These are phyloP conservation scores for Alternaria burnsii DNA, from an alignment of 2,329 filamentous ascomycete species.

Conservation along the genomic window DNA sequence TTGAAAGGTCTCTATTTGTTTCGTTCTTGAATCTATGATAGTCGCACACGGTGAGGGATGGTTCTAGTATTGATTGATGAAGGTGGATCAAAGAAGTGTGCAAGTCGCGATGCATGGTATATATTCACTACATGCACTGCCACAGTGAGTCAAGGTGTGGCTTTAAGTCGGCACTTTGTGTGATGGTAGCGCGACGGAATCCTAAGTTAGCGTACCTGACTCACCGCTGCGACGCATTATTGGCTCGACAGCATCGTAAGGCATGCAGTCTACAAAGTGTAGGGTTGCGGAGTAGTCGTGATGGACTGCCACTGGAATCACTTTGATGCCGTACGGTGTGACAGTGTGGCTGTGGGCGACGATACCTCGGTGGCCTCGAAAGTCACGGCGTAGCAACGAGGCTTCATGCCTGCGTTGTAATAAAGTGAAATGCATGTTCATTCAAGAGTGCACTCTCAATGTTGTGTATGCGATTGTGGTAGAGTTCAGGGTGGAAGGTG, in stretches of 20 bases:
- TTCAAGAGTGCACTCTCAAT: background rate
- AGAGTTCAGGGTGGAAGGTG: background rate
- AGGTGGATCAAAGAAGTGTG: background rate
- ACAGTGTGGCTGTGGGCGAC: background rate
- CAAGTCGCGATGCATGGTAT: background rate
- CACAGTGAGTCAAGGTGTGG: slow-evolving; percentile 8
- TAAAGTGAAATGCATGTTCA: background rate
- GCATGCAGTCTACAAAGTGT: background rate
- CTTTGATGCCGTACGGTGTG: background rate
- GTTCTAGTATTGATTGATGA: too few relatives aligned
- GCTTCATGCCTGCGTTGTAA: background rate
- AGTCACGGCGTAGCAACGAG: background rate
- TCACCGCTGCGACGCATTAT: slow-evolving; percentile 2
- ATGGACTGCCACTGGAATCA: background rate
- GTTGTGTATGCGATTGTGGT: background rate
- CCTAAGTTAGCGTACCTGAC: slow-evolving; percentile 6
- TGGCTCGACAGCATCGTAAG: background rate
- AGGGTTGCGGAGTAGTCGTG: background rate
- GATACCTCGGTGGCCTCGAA: background rate
- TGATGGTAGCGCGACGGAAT: background rate
- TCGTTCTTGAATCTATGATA: background rate
- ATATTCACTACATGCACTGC: background rate
- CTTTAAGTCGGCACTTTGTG: background rate
- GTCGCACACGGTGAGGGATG: background rate
- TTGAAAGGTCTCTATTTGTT: background rate